Percentiles rank a stretch among this genome's conserved stretches.
Evolutionary conservation across 148 eudicot genomes (phyloP).

Genomic region (Vaccinium vitisidaea): DNA sequence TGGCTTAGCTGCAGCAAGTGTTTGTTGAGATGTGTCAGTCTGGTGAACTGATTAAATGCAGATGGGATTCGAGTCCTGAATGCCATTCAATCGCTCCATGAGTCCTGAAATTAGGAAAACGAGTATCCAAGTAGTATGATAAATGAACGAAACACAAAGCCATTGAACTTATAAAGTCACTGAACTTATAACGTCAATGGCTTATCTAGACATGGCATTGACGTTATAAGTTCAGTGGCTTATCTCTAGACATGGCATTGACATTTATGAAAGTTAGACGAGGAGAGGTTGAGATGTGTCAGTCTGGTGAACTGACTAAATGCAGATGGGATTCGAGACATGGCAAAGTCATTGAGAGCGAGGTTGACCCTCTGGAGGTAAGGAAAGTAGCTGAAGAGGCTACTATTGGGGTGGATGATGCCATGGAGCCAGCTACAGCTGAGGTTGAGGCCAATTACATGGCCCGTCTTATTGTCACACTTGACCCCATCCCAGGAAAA

Average conservation of each 20-base stretch:
- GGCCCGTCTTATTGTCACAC: background rate
- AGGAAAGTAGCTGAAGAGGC: background rate
- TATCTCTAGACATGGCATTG: background rate
- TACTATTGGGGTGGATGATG: background rate
- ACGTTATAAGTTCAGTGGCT: too few relatives aligned
- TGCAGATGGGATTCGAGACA: background rate
- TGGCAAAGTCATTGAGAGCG: background rate
- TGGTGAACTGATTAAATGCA: too few relatives aligned
- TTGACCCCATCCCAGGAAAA: conserved; percentile 16
- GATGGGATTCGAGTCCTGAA: too few relatives aligned
- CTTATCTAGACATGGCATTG: too few relatives aligned
- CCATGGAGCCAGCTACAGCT: background rate
- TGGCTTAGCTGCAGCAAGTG: too few relatives aligned
- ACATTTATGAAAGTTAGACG: background rate
- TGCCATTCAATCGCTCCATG: too few relatives aligned
- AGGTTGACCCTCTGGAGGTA: background rate
- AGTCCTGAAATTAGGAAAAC: too few relatives aligned
- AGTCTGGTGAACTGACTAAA: background rate
- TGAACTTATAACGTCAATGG: too few relatives aligned
- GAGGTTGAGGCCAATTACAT: background rate
- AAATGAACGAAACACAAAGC: too few relatives aligned
- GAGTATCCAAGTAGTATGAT: too few relatives aligned
- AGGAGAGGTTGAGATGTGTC: conserved; percentile 20
- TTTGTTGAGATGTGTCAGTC: too few relatives aligned
- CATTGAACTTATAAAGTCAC: too few relatives aligned